Conservation (phyloP, 345 rosid genomes). For the Eucalyptus pauciflora region DNA sequence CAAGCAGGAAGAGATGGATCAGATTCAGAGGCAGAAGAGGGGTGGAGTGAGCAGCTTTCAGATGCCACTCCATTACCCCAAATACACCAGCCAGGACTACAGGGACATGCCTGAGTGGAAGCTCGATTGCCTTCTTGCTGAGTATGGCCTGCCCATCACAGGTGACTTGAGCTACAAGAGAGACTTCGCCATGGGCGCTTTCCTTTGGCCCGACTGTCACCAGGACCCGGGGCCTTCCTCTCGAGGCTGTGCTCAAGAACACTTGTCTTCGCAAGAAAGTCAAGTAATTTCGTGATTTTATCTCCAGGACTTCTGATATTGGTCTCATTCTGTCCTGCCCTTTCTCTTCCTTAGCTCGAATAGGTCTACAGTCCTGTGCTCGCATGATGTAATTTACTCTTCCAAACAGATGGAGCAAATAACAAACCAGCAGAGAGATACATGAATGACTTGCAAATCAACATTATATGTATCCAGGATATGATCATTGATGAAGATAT, state of each 20-base stretch:
- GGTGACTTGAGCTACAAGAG: conserved; percentile 28
- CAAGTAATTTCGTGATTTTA: neutral
- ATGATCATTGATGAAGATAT: neutral
- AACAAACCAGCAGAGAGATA: neutral
- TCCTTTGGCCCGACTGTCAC: conserved; percentile 29
- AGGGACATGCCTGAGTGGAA: conserved; percentile 48
- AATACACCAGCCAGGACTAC: conserved; percentile 37
- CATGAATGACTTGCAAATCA: neutral
- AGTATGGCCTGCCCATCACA: conserved; percentile 26
- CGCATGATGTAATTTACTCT: neutral
- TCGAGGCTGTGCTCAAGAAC: neutral
- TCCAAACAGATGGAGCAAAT: neutral
- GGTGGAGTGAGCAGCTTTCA: conserved; percentile 11
- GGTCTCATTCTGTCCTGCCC: neutral
- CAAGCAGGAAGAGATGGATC: neutral
- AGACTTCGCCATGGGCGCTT: conserved; percentile 44
- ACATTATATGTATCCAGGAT: neutral
- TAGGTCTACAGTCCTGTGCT: neutral
- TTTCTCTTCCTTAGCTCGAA: neutral
- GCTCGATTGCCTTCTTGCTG: conserved; percentile 38
- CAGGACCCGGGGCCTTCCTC: neutral
- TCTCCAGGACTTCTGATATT: neutral
- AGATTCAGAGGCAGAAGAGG: neutral
- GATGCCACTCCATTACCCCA: conserved; percentile 62
- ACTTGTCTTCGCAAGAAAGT: neutral